These are phyloP conservation scores for Mycosarcoma mackinlayi DNA, from an alignment of 1,284 basidiomycete genomes.

Conservation along the genomic window DNA sequence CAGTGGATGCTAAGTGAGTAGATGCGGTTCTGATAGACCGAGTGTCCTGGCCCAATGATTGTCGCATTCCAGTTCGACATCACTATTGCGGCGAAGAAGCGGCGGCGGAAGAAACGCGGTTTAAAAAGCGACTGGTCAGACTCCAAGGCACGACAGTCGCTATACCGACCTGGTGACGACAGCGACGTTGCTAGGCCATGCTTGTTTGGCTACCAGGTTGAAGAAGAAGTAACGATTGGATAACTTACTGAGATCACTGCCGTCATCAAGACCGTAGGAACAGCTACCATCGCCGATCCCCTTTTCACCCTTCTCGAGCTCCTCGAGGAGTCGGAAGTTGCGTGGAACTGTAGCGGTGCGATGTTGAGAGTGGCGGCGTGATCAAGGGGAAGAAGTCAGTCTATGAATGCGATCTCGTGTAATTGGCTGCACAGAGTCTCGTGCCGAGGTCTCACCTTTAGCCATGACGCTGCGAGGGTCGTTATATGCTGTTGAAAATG, in stretches of 20 bases:
- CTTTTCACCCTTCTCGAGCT: constrained; percentile 99
- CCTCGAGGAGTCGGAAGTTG: constrained; percentile 88
- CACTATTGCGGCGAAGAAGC: constrained; percentile 30
- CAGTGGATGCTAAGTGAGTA: constrained; percentile 94
- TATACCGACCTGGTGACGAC: too few relatives aligned
- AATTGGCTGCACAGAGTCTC: not conserved
- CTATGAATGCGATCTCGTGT: not conserved
- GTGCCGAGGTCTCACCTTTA: constrained; percentile 17
- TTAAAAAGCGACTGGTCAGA: not conserved
- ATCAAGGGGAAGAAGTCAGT: not conserved
- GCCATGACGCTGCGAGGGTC: constrained; percentile 18
- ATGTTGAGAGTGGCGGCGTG: not conserved
- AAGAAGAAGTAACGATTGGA: too few relatives aligned
- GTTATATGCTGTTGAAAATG: not conserved
- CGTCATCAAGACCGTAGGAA: constrained; percentile 79
- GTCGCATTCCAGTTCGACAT: constrained; percentile 99
- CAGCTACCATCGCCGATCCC: constrained; percentile 97
- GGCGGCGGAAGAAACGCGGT: not conserved
- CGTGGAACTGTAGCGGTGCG: constrained; percentile 80
- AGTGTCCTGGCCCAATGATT: constrained; percentile 95
- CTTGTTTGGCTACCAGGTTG: too few relatives aligned
- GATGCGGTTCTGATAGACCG: constrained; percentile 96
- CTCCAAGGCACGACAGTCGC: too few relatives aligned
- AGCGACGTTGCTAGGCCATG: too few relatives aligned
- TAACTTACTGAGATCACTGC: constrained; percentile 65